Percentiles rank a stretch among this genome's conserved stretches.
These are phyloP conservation scores for Gymnopilus dilepis DNA, from an alignment of 768 basidiomycete genomes.

Conservation along the genomic window DNA sequence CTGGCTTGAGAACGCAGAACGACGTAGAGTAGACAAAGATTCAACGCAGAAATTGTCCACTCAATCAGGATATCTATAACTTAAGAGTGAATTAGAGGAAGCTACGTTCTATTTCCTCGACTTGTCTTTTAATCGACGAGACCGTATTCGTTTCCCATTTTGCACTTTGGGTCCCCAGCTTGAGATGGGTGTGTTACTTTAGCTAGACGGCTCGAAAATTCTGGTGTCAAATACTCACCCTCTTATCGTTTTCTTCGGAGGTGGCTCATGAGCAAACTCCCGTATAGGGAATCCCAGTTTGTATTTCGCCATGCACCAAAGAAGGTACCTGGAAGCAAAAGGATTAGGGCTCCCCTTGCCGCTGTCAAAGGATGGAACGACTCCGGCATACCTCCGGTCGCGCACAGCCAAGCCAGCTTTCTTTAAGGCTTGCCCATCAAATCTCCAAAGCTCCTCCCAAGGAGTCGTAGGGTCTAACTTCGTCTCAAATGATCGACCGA, in stretches of 20 bases:
- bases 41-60: too few species aligned
- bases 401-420: constrained; percentile 67
- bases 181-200: not conserved
- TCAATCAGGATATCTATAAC: constrained; percentile 12
- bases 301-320: constrained; percentile 88
- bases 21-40: too few species aligned
- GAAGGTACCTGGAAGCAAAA: constrained; percentile 62
- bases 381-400: constrained; percentile 67
- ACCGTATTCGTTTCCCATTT: constrained; percentile 76
- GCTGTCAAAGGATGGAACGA: not conserved
- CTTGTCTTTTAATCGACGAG: constrained; percentile 51
- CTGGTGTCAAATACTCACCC: constrained; percentile 56
- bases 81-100: constrained; percentile 14
- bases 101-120: constrained; percentile 11
- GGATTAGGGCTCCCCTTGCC: not conserved
- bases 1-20: too few species aligned
- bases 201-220: not conserved
- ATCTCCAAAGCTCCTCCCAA: constrained; percentile 80
- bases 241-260: constrained; percentile 78
- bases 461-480: constrained; percentile 60
- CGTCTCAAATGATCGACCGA: constrained; percentile 70
- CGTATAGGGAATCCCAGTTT: constrained; percentile 57
- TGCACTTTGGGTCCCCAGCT: constrained; percentile 82
- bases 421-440: constrained; percentile 61
- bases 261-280: constrained; percentile 67